A percentile compares a stretch with the other conserved stretches of the same genome.
These are phyloP conservation scores for Blastocladiella britannica DNA, from an alignment of 192 early-diverging fungal species.

Conservation along the genomic window DNA sequence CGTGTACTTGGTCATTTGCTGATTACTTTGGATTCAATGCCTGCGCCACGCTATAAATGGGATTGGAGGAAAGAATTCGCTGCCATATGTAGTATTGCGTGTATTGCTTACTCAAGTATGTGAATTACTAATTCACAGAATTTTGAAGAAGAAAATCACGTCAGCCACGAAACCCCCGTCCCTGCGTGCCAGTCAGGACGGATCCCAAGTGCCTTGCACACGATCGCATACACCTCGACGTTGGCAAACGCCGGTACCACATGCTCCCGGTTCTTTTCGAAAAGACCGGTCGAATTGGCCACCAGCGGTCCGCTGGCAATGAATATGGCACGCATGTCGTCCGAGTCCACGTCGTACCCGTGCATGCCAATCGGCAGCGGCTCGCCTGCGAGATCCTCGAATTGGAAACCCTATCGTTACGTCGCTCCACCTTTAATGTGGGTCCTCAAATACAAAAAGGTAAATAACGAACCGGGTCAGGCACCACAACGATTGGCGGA, in stretches of 20 bases:
- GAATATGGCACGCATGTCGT: constrained; percentile 5
- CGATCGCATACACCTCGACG: constrained; percentile 3
- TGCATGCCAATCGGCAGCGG: constrained; percentile 3
- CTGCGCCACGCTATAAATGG: no score
- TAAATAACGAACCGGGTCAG: neutral
- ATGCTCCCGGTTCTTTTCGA: neutral
- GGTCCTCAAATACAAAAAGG: neutral
- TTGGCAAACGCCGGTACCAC: constrained; percentile 2
- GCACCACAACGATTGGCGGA: constrained; percentile 2
- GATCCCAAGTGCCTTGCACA: constrained; percentile 3
- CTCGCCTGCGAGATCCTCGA: neutral
- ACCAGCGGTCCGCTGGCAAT: constrained; percentile 2
- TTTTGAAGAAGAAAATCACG: no score
- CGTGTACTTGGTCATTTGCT: neutral
- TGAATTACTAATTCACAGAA: no score
- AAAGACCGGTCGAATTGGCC: neutral
- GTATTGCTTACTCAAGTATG: no score
- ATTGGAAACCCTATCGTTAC: neutral
- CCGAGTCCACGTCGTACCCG: constrained; percentile 5
- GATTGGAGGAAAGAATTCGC: no score
- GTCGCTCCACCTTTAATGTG: neutral
- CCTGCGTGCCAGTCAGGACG: no score
- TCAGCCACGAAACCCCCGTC: no score
- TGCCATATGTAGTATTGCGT: no score
- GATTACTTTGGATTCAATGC: no score